A percentile compares a stretch with the other conserved stretches of the same genome.
These are phyloP conservation scores for Amanita rimosa DNA, from an alignment of 768 basidiomycete species.

Conservation along the genomic window DNA sequence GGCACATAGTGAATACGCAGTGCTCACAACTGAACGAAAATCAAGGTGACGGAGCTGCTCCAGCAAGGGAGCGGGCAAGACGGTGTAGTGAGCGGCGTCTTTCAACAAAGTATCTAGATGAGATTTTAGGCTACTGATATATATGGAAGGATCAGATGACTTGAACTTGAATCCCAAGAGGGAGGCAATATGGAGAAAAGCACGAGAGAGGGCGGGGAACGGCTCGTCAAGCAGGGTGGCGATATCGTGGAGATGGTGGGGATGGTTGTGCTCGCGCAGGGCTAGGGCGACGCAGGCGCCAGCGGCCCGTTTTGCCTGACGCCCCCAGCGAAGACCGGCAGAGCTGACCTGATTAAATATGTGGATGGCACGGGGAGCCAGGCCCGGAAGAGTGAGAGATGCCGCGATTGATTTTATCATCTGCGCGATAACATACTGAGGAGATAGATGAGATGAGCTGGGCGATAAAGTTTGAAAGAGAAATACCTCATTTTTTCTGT, in stretches of 20 bases:
- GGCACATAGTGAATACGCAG: constrained; percentile 34
- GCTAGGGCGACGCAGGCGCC: constrained; percentile 63
- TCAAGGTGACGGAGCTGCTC: constrained; percentile 28
- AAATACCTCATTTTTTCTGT: constrained; percentile 53
- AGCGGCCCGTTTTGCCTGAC: constrained; percentile 55
- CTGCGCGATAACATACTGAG: constrained; percentile 49
- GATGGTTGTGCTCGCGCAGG: constrained; percentile 57
- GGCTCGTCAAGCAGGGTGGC: constrained; percentile 53
- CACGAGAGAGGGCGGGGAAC: constrained; percentile 36
- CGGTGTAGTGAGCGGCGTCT: constrained; percentile 17
- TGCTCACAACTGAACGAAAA: constrained; percentile 30
- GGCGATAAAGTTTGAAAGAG: constrained; percentile 11
- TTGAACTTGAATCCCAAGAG: constrained; percentile 43
- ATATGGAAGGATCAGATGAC: constrained; percentile 44
- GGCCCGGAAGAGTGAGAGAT: constrained; percentile 47
- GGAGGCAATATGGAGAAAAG: constrained; percentile 39
- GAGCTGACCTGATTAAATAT: constrained; percentile 63
- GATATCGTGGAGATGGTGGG: constrained; percentile 59
- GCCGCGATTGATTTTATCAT: constrained; percentile 52
- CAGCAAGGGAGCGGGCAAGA: constrained; percentile 22
- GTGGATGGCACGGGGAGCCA: constrained; percentile 52
- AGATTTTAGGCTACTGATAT: constrained; percentile 46
- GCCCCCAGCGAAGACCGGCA: constrained; percentile 62
- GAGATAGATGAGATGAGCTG: constrained; percentile 12
- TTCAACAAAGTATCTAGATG: constrained; percentile 32